Base-by-base conservation (phyloP, 352 stramenopile species). In the Aphanomyces invadans region DNA sequence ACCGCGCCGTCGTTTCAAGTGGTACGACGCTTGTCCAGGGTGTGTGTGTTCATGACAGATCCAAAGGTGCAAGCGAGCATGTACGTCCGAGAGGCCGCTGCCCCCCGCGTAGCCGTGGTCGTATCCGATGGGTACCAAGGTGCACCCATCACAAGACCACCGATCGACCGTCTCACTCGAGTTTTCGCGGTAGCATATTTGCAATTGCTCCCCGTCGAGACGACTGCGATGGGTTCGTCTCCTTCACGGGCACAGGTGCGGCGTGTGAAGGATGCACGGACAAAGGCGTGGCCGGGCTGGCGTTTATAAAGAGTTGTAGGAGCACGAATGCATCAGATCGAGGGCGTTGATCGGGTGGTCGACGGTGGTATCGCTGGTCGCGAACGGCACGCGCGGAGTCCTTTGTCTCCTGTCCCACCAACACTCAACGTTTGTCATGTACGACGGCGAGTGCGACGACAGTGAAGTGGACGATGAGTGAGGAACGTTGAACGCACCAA, bases 371-470 rank as follows among this genome's bases (percentile, higher is more conserved):
- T 11, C 19, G 33, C 28, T 67, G 19, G 60, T 33, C 29, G 60
- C 38, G n/a, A 59, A 67, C 26, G 60, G 60, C 29, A 48, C 28
- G n/a, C 60, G 60, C 26, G 60, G 60, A 10, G 60, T 67, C 28
- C 42, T 67, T 10, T 49, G 46, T 2, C 4, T 67, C 10, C 15
- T 67, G 11, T 56, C 60, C 12, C 28, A 38, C 19, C 7, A 25
- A 11, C 11, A 66, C 15, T 12, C 38, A 2, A n/a, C 11, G 2
- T 51, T 67, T 33, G 29, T 33, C 4, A 49, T 67, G 38, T 67
- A 48, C 38, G 60, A 67, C 33, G 60, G 38, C 10, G 60, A 67
- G 29, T 33, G 48, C 39, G 55, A 64, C 38, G 55, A 64, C 17
- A 23, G 4, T 52, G 12, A 51, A 49, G 33, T 26, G 23, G 23